Evolutionary conservation across 208 protist species (phyloP), one percentile per base, ranked within the genome.

Genomic region (Porcisia hertigi): DNA sequence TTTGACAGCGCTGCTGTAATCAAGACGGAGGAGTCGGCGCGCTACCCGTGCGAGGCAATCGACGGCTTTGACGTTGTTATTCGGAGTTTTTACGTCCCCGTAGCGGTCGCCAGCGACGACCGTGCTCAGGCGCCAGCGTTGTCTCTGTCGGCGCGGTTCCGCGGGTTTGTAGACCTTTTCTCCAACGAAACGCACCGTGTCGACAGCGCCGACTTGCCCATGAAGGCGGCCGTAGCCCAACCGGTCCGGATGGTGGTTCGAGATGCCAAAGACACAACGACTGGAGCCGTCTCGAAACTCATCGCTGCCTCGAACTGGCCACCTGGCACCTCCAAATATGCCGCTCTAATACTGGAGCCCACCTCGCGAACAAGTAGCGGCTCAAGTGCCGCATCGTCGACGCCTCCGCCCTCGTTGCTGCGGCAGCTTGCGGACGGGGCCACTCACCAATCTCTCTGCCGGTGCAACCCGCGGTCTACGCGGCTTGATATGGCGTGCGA

Each of bases 381-480:
- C 47, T 52, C 49, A 25, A 41, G 69, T 20, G 69, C 53, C 5
- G 18, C 39, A 43, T 30, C 36, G 8, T 41, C 23, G 30, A 55
- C n/a, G 52, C 25, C 45, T 45, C 72, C 78, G 52, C 73, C 67
- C 34, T 78, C 76, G 52, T 59, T 82, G 41, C 79, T 96, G 55
- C 88, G 81, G 1, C 71, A 77, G 57, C 69, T 93, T 14, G 82
- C 84, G 0, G 89, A 97, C 75, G 60, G 75, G n/a, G 82, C 84
- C 25, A 97, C 93, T 18, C 83, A 94, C 65, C 93, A 97, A 69
- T 93, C 93, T 1, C 82, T 97, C 49, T 83, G 94, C 49, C 86
- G 89, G 55, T 97, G 93, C 83, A 85, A 88, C 64, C 83, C 88
- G 14, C 81, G 86, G 41, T 88, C 81, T 5, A 73, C 82, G 4